Base-by-base conservation (phyloP, 225 moss, liverwort and hornwort genomes). In the Physcomitrellopsis africana region DNA sequence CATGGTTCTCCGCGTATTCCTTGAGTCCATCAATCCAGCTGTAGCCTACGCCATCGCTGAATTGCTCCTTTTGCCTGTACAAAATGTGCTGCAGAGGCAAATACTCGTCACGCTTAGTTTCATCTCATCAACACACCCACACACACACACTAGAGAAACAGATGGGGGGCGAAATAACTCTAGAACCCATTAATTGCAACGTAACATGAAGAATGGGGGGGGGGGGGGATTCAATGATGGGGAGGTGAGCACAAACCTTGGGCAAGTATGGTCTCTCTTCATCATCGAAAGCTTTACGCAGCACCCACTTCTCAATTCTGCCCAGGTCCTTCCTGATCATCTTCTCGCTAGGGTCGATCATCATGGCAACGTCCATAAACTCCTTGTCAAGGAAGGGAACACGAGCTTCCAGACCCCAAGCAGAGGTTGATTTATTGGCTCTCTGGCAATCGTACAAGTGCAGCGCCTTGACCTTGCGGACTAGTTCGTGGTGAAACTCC, bases 341-440 rank as follows among this genome's bases (percentile, higher is more conserved):
- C 68, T 95, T 95, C 67, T 95, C 94, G 11, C 91, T 91, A 17
- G 94, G 94, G 65, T 95, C 91, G 49, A 92, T 91, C 12, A 74
- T 68, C 94, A 95, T 95, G 62, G 94, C 92, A 60, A 95, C 63
- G 0, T 85, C 86, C 76, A 95, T 87, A 74, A 95, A 95, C 47
- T 84, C 87, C 74, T 84, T 86, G 75, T 95, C 94, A 29, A 95
- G 78, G 67, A 95, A 95, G 7, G 94, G 92, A 16, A 95, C 94
- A 41, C 94, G 87, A 9, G 90, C 94, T 72, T 95, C 94, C 74
- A 95, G 56, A 0, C 94, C 94, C 94, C 94, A 95, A 2, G 94
- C 94, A 9, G 94, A 92, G 5, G 94, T 95, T 17, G 94, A 86
- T 73, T 95, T 95, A 77, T 95, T 95, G 20, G 94, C 94, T 60